Base-by-base conservation (phyloP, 2,329 filamentous ascomycete species). In the Nectriaceae sp. region DNA sequence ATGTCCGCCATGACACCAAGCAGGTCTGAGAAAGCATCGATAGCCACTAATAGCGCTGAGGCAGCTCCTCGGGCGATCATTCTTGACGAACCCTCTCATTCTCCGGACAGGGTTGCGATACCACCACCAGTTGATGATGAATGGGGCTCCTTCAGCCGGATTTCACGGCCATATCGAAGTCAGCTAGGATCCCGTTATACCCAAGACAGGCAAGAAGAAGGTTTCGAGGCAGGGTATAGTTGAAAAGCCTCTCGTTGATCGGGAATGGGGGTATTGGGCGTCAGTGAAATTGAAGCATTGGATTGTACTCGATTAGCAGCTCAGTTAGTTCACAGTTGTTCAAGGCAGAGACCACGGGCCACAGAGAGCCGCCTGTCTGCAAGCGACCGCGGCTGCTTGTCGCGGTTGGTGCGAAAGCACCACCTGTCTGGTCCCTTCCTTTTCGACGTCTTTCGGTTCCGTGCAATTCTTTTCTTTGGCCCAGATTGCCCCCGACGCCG, bases 131-230 rank as follows among this genome's bases (percentile, higher is more conserved):
- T 21, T 43, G 26, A 43, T 43, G 29, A 43, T 13, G 21, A 21
- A n/a, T n/a, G n/a, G 41, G 41, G 24, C 11, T 21, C 29, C 26
- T 36, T 19, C 21, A 36, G 18, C 6, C 18, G 29, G 6, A 35
- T n/a, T 20, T 43, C n/a, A 35, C 13, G 41, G 19, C 26, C 24
- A 35, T 20, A 21, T 36, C 6, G 41, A 43, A 35, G 18, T 21
- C 19, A 8, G 24, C 13, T 36, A 13, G 29, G 41, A 10, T 43
- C 10, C 24, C 11, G 4, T 2, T 36, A 13, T 21, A 21, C 19
- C 26, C 15, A 43, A 43, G 24, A 36, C 19, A 43, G 21, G 31
- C 29, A n/a, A 36, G n/a, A 43, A 43, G 26, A 43, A 43, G 41
- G 11, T 20, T 11, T 21, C 16, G n/a, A 43, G 35, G 41, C 18